phyloP scores from a whole-genome alignment of 345 rosid genomes.

The Trapa incisa region DNA sequence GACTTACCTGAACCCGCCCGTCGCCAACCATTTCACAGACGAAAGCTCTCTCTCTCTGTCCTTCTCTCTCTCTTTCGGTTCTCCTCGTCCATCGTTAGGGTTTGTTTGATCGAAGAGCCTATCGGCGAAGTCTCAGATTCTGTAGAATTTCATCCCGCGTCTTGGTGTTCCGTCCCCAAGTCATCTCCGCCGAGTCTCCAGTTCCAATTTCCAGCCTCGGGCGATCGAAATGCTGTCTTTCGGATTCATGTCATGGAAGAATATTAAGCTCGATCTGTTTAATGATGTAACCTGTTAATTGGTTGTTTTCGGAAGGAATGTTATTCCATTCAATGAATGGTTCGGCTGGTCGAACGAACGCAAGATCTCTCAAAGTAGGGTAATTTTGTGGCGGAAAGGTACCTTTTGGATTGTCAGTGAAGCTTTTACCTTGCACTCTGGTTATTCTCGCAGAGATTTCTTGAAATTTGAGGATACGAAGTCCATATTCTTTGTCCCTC shows the following conservation, averaged over 20 bases:
- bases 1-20: constrained; percentile 69
- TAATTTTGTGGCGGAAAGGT: constrained; percentile 4
- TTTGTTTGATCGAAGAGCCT: background rate
- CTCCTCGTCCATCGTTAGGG: constrained; percentile 4
- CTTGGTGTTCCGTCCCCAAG: background rate
- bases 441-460: constrained; percentile 3
- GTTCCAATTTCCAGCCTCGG: background rate
- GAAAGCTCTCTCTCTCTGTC: background rate
- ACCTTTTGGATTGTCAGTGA: constrained; percentile 14
- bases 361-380: constrained; percentile 2
- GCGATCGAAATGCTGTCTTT: background rate
- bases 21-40: constrained; percentile 42
- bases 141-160: background rate
- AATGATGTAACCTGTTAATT: background rate
- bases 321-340: constrained; percentile 1
- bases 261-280: background rate
- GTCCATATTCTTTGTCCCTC: background rate
- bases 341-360: background rate
- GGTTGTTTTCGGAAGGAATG: background rate
- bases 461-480: background rate
- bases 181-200: background rate
- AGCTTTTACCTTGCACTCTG: constrained; percentile 15
- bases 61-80: constrained; percentile 6
- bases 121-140: background rate
- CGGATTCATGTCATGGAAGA: background rate